These are phyloP conservation scores for Licmophora abbreviata DNA, from an alignment of 108 stramenopile species.

Conservation along the genomic window DNA sequence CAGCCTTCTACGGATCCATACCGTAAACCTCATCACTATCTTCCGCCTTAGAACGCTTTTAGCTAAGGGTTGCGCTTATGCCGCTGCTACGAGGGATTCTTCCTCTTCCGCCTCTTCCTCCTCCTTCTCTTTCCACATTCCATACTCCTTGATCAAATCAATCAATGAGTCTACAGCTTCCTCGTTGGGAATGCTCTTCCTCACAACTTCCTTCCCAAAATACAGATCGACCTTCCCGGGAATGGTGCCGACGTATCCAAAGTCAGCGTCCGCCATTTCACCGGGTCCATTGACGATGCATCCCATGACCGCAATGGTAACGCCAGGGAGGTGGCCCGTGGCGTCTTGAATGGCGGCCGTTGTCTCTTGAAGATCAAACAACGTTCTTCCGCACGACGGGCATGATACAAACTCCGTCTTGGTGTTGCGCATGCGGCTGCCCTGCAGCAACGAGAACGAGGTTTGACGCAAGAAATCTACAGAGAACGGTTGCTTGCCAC, in stretches of 20 bases:
- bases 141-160: conserved; percentile 93
- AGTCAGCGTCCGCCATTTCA: conserved; percentile 98
- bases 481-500: conserved; percentile 50
- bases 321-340: conserved; percentile 94
- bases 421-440: conserved; percentile 92
- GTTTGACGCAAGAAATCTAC: conserved; percentile 79
- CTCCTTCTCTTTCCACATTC: conserved; percentile 91
- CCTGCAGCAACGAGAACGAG: conserved; percentile 88
- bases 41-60: no score
- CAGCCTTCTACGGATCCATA: no score
- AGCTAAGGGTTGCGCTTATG: no score
- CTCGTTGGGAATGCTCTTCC: conserved; percentile 86
- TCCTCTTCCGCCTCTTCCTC: conserved; percentile 59
- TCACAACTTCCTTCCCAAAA: conserved; percentile 94
- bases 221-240: conserved; percentile 96
- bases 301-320: conserved; percentile 97
- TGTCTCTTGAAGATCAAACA: conserved; percentile 95
- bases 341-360: conserved; percentile 85
- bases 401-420: conserved; percentile 98
- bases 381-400: conserved; percentile 95
- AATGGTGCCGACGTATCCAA: conserved; percentile 94
- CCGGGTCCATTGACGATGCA: conserved; percentile 98
- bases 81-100: conserved; percentile 24
- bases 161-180: conserved; percentile 88
- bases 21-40: no score